Percentiles rank a stretch among this genome's conserved stretches.
phyloP scores from a whole-genome alignment of 1,284 basidiomycete genomes.

The Malassezia pachydermatis region DNA sequence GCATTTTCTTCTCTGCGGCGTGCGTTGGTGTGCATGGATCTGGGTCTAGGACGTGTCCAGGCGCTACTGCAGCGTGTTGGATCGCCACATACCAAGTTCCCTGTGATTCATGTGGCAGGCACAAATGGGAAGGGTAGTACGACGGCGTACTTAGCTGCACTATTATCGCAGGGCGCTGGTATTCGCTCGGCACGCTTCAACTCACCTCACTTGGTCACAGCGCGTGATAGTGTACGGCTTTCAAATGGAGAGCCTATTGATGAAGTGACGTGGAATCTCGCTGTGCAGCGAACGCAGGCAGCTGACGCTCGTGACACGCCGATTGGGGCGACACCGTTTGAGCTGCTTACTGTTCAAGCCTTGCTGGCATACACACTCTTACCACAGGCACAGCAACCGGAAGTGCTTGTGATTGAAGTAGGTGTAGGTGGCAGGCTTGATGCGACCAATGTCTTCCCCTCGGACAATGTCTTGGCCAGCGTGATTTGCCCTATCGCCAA shows the following conservation, averaged over 20 bases:
- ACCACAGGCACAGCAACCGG: constrained; percentile 52
- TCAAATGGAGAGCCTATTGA: constrained; percentile 55
- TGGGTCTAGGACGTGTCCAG: constrained; percentile 64
- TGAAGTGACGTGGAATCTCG: constrained; percentile 53
- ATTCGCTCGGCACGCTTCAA: constrained; percentile 74
- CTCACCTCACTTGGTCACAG: constrained; percentile 74
- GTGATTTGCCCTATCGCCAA: constrained; percentile 75
- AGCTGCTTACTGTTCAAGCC: constrained; percentile 52
- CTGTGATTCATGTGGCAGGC: constrained; percentile 82
- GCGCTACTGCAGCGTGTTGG: constrained; percentile 56
- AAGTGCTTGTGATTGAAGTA: constrained; percentile 80
- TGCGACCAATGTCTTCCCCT: constrained; percentile 76
- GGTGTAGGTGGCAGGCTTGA: constrained; percentile 87
- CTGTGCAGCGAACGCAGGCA: constrained; percentile 54
- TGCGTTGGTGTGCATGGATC: constrained; percentile 54
- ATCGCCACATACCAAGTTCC: constrained; percentile 59
- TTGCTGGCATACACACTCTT: constrained; percentile 34
- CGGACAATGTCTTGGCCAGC: constrained; percentile 61
- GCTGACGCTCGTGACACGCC: constrained; percentile 48
- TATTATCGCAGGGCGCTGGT: constrained; percentile 54
- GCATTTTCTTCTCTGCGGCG: not conserved
- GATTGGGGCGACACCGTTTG: constrained; percentile 33
- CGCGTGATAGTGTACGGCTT: constrained; percentile 68
- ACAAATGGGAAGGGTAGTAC: constrained; percentile 97
- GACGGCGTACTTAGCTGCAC: constrained; percentile 68